Evolutionary conservation across 768 basidiomycete species (phyloP).

Genomic region (Strobilomyces confusus): DNA sequence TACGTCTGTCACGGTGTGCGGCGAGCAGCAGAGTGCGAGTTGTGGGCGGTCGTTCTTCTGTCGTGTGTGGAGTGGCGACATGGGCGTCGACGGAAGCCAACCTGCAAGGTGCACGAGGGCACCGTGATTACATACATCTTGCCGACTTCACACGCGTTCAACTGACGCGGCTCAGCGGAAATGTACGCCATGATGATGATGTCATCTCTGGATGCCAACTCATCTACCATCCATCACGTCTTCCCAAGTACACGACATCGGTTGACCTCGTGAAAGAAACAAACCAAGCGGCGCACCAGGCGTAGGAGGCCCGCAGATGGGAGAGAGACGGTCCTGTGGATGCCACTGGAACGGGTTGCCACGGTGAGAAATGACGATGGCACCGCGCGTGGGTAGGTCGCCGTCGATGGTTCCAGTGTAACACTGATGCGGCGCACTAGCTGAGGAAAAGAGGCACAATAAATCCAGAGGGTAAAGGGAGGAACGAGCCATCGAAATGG

Average conservation of each 20-base stretch:
- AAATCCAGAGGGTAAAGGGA: background rate
- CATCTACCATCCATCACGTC: background rate
- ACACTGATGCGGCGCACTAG: background rate
- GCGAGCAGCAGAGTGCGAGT: background rate
- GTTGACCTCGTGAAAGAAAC: background rate
- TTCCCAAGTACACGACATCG: background rate
- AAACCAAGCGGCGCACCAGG: background rate
- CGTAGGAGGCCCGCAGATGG: background rate
- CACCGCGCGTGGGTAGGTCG: background rate
- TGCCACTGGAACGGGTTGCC: background rate
- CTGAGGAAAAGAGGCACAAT: background rate
- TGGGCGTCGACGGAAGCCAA: background rate
- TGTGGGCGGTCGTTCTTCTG: background rate
- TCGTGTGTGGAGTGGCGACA: conserved; percentile 1
- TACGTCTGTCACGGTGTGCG: background rate
- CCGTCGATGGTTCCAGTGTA: background rate
- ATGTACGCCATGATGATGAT: background rate
- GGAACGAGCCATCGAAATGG: background rate
- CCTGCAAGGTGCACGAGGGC: background rate
- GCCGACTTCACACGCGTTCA: background rate
- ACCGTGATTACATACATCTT: background rate
- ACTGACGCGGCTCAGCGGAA: background rate
- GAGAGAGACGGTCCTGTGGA: background rate
- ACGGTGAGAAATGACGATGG: background rate
- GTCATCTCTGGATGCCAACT: background rate